Conservation (phyloP, 2,329 filamentous ascomycete species). For the Talaromyces sp. region DNA sequence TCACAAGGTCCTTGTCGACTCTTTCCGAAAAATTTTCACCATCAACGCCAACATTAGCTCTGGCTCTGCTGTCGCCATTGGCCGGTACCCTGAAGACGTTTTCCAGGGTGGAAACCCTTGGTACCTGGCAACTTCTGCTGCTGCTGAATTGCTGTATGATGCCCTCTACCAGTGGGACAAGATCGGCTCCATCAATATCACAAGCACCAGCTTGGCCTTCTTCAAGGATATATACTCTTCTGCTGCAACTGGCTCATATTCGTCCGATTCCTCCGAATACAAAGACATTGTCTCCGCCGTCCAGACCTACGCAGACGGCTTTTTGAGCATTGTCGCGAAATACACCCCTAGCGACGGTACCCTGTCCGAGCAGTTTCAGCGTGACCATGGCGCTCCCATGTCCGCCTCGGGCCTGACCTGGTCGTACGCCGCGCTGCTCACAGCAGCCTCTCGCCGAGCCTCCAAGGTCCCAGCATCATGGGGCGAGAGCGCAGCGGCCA, state of each 20-base stretch:
- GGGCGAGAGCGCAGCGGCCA: constrained; percentile 13
- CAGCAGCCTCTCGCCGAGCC: constrained; percentile 18
- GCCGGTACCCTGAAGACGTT: constrained; percentile 64
- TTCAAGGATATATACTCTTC: constrained; percentile 60
- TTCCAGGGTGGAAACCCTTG: constrained; percentile 76
- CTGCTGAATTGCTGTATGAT: constrained; percentile 73
- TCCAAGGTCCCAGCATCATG: constrained; percentile 18
- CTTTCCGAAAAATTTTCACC: constrained; percentile 64
- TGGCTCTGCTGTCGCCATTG: constrained; percentile 56
- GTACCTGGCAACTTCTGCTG: constrained; percentile 69
- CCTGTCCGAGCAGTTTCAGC: constrained; percentile 34
- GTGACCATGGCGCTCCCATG: constrained; percentile 24
- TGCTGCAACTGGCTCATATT: constrained; percentile 44
- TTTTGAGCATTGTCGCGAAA: constrained; percentile 37
- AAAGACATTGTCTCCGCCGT: constrained; percentile 50
- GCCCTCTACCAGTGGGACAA: constrained; percentile 65
- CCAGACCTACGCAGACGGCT: constrained; percentile 55
- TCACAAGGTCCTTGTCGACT: constrained; percentile 68
- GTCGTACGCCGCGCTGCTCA: constrained; percentile 36
- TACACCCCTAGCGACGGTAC: constrained; percentile 18
- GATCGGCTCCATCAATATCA: constrained; percentile 59
- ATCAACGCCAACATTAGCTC: constrained; percentile 62
- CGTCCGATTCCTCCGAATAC: constrained; percentile 40
- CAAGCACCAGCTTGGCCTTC: constrained; percentile 61
- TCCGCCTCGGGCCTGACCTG: constrained; percentile 37